phyloP scores from a whole-genome alignment of 2,329 filamentous ascomycete genomes.

The Xylariaceae sp. region DNA sequence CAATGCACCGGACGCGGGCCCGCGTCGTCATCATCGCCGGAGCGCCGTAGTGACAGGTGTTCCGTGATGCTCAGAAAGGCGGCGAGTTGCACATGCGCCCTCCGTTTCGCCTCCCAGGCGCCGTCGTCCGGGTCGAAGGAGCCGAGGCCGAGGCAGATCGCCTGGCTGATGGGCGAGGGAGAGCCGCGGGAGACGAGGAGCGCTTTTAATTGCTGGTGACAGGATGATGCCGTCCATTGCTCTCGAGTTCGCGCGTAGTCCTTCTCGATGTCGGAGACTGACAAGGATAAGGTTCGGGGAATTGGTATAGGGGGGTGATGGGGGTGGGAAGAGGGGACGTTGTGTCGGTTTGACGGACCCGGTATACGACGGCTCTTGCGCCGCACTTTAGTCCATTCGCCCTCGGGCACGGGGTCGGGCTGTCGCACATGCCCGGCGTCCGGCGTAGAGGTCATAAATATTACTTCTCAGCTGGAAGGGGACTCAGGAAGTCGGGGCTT shows the following conservation, averaged over 20 bases:
- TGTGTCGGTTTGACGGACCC: background rate
- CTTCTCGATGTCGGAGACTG: conserved; percentile 27
- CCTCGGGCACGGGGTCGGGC: conserved; percentile 6
- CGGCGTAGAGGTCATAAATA: conserved; percentile 4
- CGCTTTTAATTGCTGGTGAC: conserved; percentile 38
- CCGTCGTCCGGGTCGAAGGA: conserved; percentile 55
- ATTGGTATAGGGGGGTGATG: background rate
- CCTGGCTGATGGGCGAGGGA: conserved; percentile 37
- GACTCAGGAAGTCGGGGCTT: too few relatives aligned
- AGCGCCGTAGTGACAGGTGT: conserved; percentile 10
- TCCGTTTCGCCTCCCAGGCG: conserved; percentile 48
- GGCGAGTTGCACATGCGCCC: conserved; percentile 55
- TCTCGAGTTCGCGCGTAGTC: conserved; percentile 27
- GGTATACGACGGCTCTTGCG: conserved; percentile 22
- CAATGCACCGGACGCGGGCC: conserved; percentile 42
- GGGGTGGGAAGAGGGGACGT: background rate
- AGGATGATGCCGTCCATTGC: conserved; percentile 34
- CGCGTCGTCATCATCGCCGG: conserved; percentile 1
- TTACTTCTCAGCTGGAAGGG: too few relatives aligned
- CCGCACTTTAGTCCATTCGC: conserved; percentile 30
- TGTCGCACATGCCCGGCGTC: background rate
- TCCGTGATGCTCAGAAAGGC: conserved; percentile 54
- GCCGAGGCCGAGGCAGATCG: conserved; percentile 59
- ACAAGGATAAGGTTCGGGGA: conserved; percentile 20
- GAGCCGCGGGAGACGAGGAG: conserved; percentile 35